Evolutionary conservation across 2,329 filamentous ascomycete species (phyloP).

Genomic region (Arthrinium puccinioides): DNA sequence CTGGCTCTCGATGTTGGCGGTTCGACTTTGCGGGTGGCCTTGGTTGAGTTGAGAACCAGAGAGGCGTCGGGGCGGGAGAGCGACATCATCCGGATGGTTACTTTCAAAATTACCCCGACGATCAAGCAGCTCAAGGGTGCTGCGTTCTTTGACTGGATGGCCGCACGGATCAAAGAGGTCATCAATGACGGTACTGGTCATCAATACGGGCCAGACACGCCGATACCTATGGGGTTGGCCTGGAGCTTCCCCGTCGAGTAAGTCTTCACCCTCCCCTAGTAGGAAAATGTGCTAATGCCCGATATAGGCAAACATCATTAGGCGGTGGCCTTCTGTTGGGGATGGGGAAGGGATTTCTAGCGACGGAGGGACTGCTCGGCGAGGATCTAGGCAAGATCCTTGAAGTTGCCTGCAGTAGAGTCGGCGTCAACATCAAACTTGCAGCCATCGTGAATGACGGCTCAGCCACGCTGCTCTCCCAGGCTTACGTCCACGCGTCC

Average conservation of each 20-base stretch:
- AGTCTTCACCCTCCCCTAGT: conserved; percentile 24
- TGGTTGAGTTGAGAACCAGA: conserved; percentile 51
- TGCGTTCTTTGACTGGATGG: conserved; percentile 64
- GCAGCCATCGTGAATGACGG: conserved; percentile 61
- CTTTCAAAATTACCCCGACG: conserved; percentile 47
- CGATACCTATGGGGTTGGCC: conserved; percentile 53
- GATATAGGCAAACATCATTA: conserved; percentile 57
- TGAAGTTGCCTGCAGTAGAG: conserved; percentile 41
- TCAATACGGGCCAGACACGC: conserved; percentile 27
- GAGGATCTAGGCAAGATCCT: conserved; percentile 55
- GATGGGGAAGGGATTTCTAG: conserved; percentile 62
- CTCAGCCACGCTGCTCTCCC: conserved; percentile 57
- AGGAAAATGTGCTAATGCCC: too few species aligned
- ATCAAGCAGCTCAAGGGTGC: conserved; percentile 52
- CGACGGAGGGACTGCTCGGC: conserved; percentile 49
- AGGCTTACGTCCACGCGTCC: conserved; percentile 50
- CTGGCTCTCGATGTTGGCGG: conserved; percentile 63
- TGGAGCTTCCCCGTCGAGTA: conserved; percentile 68
- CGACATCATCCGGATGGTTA: conserved; percentile 46
- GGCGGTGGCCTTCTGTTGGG: conserved; percentile 49
- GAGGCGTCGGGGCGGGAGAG: conserved; percentile 31
- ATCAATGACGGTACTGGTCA: conserved; percentile 36
- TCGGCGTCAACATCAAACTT: conserved; percentile 47
- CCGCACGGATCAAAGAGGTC: conserved; percentile 49
- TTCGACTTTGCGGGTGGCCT: conserved; percentile 57